phyloP scores from a whole-genome alignment of 1,284 basidiomycete species.

The Kalmanozyma brasiliensis region DNA sequence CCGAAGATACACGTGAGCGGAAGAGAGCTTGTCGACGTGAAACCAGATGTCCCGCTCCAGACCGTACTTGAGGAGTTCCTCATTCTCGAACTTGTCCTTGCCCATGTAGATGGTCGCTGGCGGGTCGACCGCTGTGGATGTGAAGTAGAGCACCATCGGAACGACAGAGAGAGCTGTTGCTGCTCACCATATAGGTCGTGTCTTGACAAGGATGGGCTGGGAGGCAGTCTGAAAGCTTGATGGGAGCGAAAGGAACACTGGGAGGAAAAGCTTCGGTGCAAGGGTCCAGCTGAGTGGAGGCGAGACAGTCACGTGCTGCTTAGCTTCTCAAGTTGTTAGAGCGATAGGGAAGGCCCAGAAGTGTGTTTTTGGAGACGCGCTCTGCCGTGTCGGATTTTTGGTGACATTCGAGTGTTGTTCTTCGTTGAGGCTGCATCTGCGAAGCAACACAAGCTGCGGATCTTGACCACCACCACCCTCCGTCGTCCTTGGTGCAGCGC shows the following conservation, averaged over 20 bases:
- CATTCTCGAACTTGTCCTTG: slow-evolving; percentile 81
- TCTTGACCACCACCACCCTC: background rate
- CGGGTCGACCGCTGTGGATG: slow-evolving; percentile 73
- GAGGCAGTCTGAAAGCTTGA: background rate
- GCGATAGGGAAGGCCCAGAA: slow-evolving; percentile 1
- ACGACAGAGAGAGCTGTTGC: too few species aligned
- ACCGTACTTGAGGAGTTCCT: slow-evolving; percentile 86
- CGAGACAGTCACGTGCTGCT: slow-evolving; percentile 24
- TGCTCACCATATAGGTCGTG: too few species aligned
- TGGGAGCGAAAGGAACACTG: background rate
- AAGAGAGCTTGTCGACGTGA: slow-evolving; percentile 72
- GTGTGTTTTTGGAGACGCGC: slow-evolving; percentile 21
- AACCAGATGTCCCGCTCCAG: slow-evolving; percentile 74
- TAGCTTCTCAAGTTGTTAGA: background rate
- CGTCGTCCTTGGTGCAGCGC: too few species aligned
- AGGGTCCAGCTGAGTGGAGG: slow-evolving; percentile 29
- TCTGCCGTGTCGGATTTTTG: slow-evolving; percentile 16
- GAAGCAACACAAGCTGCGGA: background rate
- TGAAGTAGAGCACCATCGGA: slow-evolving; percentile 75
- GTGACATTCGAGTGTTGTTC: slow-evolving; percentile 33
- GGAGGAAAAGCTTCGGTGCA: slow-evolving; percentile 1
- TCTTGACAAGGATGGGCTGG: too few species aligned
- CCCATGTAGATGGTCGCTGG: slow-evolving; percentile 89
- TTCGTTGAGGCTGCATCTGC: slow-evolving; percentile 1
- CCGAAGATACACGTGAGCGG: slow-evolving; percentile 76